Base-by-base conservation (phyloP, 768 basidiomycete species). In the Boletus reticuloceps region DNA sequence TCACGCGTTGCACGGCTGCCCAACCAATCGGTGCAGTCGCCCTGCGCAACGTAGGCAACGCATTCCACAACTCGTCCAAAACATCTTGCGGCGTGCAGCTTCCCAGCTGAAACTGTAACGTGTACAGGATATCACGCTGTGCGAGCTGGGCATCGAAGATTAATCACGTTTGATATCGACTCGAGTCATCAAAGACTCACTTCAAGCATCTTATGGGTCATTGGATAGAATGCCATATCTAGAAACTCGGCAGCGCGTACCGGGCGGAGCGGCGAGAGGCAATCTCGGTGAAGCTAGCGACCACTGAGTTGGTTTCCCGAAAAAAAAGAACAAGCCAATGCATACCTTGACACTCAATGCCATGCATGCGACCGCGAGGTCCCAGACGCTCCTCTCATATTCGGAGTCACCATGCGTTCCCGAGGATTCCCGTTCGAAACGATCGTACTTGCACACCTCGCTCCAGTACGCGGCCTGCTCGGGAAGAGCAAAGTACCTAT, bases 271-370 rank as follows among this genome's bases (percentile, higher is more conserved):
- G 86, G 86, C 1, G 71, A 58, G 17, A 88, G 67, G 44, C 82
- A 79, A 67, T 88, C 86, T 14, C 85, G 81, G 70, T 88, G 83
- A 51, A 82, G 75, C 85, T 88, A 55, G 39, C 32, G 10, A 38
- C 19, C 11, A 17, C n/a, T 55, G 14, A 50, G 38, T 6, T 22
- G 36, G 7, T 9, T 19, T 34, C 38, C 20, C 27, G 6, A 52
- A 38, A 31, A 6, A n/a, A 36, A 51, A 25, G 27, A 39, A n/a
- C 1, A 36, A 51, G 40, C 48, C 27, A 11, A 25, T 37, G 16
- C 42, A 8, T 55, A 83, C 85, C 78, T 89, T 89, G 49, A 85
- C 78, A 57, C 82, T 79, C 34, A 86, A 64, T 5, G 83, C 78
- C 22, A 88, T 67, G 67, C 80, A 85, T 13, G 77, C 84, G 9